Evolutionary conservation across 306 rosid species (phyloP).

Genomic region (Prunus fruticosa): DNA sequence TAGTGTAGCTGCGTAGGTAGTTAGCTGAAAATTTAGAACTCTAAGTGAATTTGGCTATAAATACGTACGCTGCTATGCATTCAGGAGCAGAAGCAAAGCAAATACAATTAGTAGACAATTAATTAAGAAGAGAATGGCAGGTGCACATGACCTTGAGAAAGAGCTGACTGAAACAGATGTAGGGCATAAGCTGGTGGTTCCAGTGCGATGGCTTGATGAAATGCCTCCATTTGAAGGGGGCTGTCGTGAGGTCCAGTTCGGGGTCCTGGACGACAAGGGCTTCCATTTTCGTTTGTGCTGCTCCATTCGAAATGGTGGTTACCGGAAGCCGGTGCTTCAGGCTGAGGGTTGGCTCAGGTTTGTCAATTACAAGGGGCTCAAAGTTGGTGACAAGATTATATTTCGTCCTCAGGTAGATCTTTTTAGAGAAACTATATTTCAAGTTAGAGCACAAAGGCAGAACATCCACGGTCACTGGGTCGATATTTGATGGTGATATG

Average conservation of each 20-base stretch:
- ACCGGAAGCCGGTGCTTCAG: neutral
- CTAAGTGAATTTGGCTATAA: no score
- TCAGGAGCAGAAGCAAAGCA: no score
- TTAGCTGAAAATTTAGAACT: no score
- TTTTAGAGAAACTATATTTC: neutral
- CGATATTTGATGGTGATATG: neutral
- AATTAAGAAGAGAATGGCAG: no score
- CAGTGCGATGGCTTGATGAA: neutral
- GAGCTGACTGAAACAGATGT: neutral
- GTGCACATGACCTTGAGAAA: neutral
- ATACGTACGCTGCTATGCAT: no score
- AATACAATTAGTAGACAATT: no score
- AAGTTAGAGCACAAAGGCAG: neutral
- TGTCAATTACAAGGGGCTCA: neutral
- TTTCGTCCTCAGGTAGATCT: neutral
- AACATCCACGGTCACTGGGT: neutral
- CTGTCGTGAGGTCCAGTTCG: neutral
- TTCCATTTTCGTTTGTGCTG: neutral
- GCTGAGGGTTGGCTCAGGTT: neutral
- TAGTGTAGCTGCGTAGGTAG: no score
- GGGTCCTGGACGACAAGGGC: neutral
- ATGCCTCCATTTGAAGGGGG: neutral
- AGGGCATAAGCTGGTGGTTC: neutral
- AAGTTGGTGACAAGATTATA: neutral
- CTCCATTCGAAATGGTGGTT: neutral